Percentiles rank a stretch among this genome's conserved stretches.
Conservation (phyloP, 1,284 basidiomycete species). For the Stygiomarasmius scandens region DNA sequence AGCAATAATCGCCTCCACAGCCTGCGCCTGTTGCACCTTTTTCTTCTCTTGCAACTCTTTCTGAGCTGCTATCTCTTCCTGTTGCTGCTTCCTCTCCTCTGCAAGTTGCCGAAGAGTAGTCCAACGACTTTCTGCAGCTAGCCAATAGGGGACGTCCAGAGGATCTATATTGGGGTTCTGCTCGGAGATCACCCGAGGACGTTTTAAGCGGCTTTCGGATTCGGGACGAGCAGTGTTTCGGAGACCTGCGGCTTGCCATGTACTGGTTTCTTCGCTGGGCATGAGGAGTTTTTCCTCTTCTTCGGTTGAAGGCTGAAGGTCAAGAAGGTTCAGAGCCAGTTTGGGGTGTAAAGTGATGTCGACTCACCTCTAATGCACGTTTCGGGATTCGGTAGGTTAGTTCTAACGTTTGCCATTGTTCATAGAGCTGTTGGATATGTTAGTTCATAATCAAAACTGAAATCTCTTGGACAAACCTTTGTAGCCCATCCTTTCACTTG, state of each 20-base stretch:
- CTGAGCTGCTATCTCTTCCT: neutral
- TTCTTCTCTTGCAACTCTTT: constrained; percentile 6
- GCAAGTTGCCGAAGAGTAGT: neutral
- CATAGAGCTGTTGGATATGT: constrained; percentile 51
- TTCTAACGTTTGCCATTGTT: constrained; percentile 76
- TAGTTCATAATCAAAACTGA: neutral
- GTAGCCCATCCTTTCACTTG: constrained; percentile 57
- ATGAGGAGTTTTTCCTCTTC: constrained; percentile 1
- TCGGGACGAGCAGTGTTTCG: neutral
- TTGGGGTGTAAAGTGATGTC: neutral
- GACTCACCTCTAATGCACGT: constrained; percentile 40
- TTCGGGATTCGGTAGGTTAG: constrained; percentile 87
- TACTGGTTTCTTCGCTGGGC: neutral
- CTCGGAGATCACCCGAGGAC: neutral
- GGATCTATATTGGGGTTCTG: neutral
- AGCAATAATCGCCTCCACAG: constrained; percentile 50
- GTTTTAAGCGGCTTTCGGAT: neutral
- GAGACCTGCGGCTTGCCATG: neutral
- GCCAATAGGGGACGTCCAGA: neutral
- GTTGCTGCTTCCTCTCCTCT: neutral
- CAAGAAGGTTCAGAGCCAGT: constrained; percentile 4
- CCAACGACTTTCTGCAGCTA: neutral
- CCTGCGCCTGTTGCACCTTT: neutral
- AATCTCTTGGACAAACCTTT: constrained; percentile 45
- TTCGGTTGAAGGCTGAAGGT: neutral